Evolutionary conservation across 73 alveolate genomes (phyloP).

Genomic region (Breviolum minutum): DNA sequence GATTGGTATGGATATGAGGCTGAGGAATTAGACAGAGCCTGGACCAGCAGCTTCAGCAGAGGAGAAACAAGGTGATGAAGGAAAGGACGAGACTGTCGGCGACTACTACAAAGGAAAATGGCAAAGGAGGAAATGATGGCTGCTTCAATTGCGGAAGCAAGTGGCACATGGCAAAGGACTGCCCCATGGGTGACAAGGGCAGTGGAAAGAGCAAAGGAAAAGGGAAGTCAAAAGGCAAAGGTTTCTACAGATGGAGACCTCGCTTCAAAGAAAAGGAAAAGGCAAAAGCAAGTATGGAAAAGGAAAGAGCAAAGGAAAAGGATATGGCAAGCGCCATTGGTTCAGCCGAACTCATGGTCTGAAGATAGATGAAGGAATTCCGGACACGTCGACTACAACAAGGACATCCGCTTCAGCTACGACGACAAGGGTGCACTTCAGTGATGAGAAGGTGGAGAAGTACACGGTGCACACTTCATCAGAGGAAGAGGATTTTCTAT

Average conservation of each 20-base stretch:
- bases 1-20: not conserved
- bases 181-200: not conserved
- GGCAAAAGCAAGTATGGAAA: not conserved
- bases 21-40: not conserved
- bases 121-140: not conserved
- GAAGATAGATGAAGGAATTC: not conserved
- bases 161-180: not conserved
- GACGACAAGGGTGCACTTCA: not conserved
- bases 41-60: not conserved
- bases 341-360: not conserved
- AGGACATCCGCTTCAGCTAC: not conserved
- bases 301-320: not conserved
- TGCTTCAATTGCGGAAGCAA: conserved; percentile 9
- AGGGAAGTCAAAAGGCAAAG: not conserved
- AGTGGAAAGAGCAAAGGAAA: not conserved
- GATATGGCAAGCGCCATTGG: not conserved
- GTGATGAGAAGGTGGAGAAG: not conserved
- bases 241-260: not conserved
- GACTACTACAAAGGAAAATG: not conserved
- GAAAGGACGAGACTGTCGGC: no score
- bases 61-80: not conserved
- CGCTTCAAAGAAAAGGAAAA: not conserved
- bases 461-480: not conserved
- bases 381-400: not conserved
- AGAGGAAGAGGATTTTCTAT: not conserved